Percentiles rank a stretch among this genome's conserved stretches.
phyloP scores from a whole-genome alignment of 129 eudicot species.

The Lactuca saligna region DNA sequence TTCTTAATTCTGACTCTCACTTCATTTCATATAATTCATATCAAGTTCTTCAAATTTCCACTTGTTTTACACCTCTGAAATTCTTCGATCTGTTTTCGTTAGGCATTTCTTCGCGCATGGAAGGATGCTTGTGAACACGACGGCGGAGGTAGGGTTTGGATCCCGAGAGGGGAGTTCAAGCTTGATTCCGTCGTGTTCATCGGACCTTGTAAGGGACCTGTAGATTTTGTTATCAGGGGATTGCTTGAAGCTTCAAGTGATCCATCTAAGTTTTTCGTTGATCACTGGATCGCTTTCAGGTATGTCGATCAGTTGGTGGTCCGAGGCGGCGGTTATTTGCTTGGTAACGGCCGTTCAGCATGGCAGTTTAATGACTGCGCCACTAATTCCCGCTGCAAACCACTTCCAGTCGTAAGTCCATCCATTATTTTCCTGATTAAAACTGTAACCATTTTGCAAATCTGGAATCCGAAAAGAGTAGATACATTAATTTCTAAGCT shows the following conservation, averaged over 20 bases:
- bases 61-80: neutral
- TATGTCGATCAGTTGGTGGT: constrained; percentile 44
- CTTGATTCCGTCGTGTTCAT: constrained; percentile 36
- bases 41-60: neutral
- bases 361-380: constrained; percentile 56
- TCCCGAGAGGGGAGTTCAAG: constrained; percentile 48
- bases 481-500: neutral
- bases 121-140: constrained; percentile 43
- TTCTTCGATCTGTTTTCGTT: neutral
- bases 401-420: constrained; percentile 62
- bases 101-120: constrained; percentile 77
- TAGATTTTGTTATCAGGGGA: constrained; percentile 41
- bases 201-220: constrained; percentile 49
- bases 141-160: constrained; percentile 30
- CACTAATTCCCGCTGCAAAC: constrained; percentile 36
- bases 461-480: constrained; percentile 10
- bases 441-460: neutral
- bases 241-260: constrained; percentile 39
- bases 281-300: constrained; percentile 59
- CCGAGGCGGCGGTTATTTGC: constrained; percentile 60
- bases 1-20: neutral
- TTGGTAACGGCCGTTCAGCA: constrained; percentile 56
- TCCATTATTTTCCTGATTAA: neutral
- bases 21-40: neutral
- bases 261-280: constrained; percentile 14